These are phyloP conservation scores for Globisporangium megalacanthum DNA, from an alignment of 352 stramenopile genomes.

Conservation along the genomic window DNA sequence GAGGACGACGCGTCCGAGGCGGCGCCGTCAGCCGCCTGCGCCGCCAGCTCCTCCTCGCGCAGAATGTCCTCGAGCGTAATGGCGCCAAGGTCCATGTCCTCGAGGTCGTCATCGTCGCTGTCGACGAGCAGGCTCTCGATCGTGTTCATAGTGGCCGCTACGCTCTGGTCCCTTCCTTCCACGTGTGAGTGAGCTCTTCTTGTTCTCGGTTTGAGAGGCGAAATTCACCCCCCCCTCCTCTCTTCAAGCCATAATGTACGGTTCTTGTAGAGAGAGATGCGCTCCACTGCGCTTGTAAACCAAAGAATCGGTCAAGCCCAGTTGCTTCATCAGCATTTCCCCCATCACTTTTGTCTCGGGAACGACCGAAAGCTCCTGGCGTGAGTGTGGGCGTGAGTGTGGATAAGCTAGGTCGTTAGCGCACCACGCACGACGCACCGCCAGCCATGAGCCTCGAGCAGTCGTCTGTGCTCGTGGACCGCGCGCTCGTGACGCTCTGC, in stretches of 20 bases:
- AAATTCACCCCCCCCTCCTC: background rate
- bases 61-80: constrained; percentile 76
- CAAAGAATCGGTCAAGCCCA: background rate
- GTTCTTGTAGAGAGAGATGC: background rate
- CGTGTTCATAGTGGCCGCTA: constrained; percentile 25
- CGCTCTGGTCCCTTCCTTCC: background rate
- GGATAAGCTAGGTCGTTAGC: too few relatives aligned
- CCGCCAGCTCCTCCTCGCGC: constrained; percentile 55
- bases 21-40: constrained; percentile 15
- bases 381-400: background rate
- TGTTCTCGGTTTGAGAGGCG: background rate
- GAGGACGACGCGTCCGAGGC: background rate
- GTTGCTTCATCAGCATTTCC: background rate
- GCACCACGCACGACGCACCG: too few relatives aligned
- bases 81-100: constrained; percentile 50
- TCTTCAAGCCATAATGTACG: background rate
- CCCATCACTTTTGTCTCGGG: too few relatives aligned
- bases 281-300: background rate
- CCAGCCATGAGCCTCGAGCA: constrained; percentile 59
- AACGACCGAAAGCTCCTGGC: background rate
- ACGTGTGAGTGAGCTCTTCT: background rate
- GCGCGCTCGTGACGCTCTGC: constrained; percentile 73
- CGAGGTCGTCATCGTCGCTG: constrained; percentile 65
- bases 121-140: constrained; percentile 59
- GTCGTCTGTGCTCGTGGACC: constrained; percentile 66